Conservation (phyloP, 257 asterid genomes). For the Solanum tarijense region DNA sequence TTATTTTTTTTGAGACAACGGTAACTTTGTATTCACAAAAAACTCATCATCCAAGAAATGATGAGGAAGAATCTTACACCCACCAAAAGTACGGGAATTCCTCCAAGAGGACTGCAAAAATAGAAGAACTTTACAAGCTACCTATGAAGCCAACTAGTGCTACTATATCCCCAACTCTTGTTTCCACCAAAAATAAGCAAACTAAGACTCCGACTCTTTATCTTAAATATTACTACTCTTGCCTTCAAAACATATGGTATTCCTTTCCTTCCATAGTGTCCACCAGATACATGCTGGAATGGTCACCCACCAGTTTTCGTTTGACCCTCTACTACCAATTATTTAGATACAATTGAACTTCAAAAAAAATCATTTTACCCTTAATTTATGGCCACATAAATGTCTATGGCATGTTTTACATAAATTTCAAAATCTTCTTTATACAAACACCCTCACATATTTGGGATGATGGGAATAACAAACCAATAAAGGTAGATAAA, state of each 20-base stretch:
- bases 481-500: background rate
- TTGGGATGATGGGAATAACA: background rate
- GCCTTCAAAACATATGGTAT: background rate
- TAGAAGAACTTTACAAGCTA: background rate
- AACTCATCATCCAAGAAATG: background rate
- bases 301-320: background rate
- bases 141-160: background rate
- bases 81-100: background rate
- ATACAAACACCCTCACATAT: background rate
- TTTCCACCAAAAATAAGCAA: background rate
- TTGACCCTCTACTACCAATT: background rate
- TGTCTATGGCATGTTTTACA: background rate
- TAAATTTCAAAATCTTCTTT: background rate
- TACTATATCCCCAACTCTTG: background rate
- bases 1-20: background rate
- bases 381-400: background rate
- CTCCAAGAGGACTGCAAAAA: background rate
- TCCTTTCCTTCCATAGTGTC: background rate
- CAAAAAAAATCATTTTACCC: background rate
- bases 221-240: background rate
- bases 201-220: background rate
- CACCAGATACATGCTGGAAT: background rate
- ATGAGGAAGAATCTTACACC: background rate
- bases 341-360: background rate
- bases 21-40: background rate